These are phyloP conservation scores for Nigrospora oryzae DNA, from an alignment of 2,329 filamentous ascomycete species.

Conservation along the genomic window DNA sequence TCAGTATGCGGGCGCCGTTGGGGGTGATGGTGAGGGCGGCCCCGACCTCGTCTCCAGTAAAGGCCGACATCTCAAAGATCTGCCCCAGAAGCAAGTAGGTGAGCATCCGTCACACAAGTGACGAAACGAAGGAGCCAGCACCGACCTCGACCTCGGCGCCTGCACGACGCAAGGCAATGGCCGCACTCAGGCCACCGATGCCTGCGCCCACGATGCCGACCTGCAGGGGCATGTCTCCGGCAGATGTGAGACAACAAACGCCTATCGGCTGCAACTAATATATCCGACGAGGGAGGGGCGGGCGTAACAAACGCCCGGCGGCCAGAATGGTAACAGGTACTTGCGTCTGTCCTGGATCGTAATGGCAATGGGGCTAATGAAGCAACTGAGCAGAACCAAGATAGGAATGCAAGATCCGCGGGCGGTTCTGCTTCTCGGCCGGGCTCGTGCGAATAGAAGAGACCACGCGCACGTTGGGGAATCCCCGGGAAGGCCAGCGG, in stretches of 20 bases:
- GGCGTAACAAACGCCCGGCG: too few relatives aligned
- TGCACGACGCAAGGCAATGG: slow-evolving; percentile 6
- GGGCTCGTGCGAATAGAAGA: too few relatives aligned
- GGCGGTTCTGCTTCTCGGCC: too few relatives aligned
- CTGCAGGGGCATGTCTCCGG: slow-evolving; percentile 3
- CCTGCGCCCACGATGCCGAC: slow-evolving; percentile 8
- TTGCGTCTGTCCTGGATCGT: too few relatives aligned
- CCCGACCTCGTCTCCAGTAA: slow-evolving; percentile 27
- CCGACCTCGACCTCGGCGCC: slow-evolving; percentile 6
- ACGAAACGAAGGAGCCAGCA: not conserved
- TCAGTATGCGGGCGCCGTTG: slow-evolving; percentile 25
- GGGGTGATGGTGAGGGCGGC: slow-evolving; percentile 29
- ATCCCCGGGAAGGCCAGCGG: too few relatives aligned
- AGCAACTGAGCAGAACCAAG: too few relatives aligned
- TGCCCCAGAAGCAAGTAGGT: not conserved
- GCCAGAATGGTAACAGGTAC: too few relatives aligned
- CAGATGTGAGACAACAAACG: not conserved
- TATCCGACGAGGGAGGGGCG: too few relatives aligned
- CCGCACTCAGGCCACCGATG: slow-evolving; percentile 6
- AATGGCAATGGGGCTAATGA: too few relatives aligned
- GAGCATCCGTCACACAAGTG: not conserved
- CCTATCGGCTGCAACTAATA: not conserved
- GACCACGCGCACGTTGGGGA: too few relatives aligned
- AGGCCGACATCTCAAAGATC: slow-evolving; percentile 28
- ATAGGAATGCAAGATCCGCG: too few relatives aligned